A percentile compares a stretch with the other conserved stretches of the same genome.
phyloP scores from a whole-genome alignment of 2,329 filamentous ascomycete genomes.

The Xylaria sp. region DNA sequence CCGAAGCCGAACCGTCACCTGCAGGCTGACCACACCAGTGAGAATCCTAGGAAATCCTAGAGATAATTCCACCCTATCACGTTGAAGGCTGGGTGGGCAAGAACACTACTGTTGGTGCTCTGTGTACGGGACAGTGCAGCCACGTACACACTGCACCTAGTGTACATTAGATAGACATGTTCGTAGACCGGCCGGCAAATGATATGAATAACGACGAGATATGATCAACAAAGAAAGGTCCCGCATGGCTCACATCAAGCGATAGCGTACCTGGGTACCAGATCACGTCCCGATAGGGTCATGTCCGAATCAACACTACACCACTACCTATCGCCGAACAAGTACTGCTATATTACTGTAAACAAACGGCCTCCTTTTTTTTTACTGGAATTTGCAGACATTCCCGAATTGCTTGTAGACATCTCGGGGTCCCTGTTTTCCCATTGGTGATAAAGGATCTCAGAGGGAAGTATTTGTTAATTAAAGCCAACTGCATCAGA shows the following conservation, averaged over 20 bases:
- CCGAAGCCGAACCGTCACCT: conserved; percentile 17
- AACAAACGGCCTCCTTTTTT: background rate
- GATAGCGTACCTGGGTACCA: conserved; percentile 18
- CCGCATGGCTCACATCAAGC: conserved; percentile 17
- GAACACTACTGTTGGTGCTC: background rate
- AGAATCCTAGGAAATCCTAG: conserved; percentile 11
- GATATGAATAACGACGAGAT: background rate
- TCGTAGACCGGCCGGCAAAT: conserved; percentile 38
- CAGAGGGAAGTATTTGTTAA: too few species aligned
- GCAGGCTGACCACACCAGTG: conserved; percentile 22
- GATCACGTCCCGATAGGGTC: conserved; percentile 3
- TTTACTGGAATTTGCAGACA: background rate
- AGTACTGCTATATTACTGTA: conserved; percentile 22
- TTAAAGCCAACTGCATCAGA: too few species aligned
- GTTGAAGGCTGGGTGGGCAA: background rate
- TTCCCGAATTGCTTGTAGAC: background rate
- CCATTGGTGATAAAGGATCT: background rate
- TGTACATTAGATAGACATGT: background rate
- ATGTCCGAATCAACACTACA: background rate
- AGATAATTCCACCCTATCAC: background rate
- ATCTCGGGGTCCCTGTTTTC: background rate
- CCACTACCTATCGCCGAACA: background rate
- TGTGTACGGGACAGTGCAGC: background rate
- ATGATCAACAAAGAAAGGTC: conserved; percentile 12
- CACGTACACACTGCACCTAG: too few species aligned